phyloP scores from a whole-genome alignment of 1,139 yeast genomes.

The Sugiyamaella xylanicola region DNA sequence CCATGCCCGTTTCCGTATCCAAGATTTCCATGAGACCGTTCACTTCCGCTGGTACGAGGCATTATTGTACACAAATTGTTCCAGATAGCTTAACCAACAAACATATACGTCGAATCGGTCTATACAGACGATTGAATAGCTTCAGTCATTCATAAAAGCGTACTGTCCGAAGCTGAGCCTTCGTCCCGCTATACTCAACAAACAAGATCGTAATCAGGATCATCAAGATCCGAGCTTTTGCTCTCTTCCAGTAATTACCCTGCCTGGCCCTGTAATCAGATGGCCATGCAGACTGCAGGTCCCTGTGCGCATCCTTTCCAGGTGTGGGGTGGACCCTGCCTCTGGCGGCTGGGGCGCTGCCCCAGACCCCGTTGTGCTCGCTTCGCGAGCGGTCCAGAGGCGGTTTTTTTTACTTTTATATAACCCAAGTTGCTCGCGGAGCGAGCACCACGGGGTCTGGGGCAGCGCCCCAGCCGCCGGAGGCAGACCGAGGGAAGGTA shows the following conservation, averaged over 20 bases:
- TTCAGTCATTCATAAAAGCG: neutral
- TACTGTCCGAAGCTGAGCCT: neutral
- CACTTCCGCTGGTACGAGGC: neutral
- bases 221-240: too few species aligned
- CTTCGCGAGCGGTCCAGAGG: neutral
- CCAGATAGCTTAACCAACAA: too few species aligned
- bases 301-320: neutral
- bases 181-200: neutral
- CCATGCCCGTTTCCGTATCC: neutral
- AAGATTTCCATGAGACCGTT: neutral
- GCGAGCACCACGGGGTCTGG: neutral
- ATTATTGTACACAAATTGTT: neutral
- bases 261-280: too few species aligned
- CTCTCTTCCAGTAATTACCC: too few species aligned
- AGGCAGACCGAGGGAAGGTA: neutral
- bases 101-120: too few species aligned
- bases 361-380: neutral
- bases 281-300: too few species aligned
- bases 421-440: too few species aligned
- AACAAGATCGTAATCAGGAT: neutral
- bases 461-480: neutral
- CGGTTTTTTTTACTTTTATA: too few species aligned
- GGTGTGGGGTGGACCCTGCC: neutral
- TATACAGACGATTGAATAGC: neutral
- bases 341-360: too few species aligned